These are phyloP conservation scores for Spraguea lophii DNA, from an alignment of 371 early-diverging fungal genomes.

Conservation along the genomic window DNA sequence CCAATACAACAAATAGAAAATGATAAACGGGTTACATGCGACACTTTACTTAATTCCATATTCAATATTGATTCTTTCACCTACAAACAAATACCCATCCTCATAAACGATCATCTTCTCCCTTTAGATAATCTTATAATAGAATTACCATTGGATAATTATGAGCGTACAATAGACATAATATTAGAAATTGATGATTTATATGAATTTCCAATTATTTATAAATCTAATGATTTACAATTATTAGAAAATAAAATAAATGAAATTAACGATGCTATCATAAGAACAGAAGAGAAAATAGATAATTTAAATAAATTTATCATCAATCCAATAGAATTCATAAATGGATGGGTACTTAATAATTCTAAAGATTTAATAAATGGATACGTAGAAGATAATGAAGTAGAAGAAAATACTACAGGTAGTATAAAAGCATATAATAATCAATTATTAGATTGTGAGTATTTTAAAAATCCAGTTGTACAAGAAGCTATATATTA, in stretches of 20 bases:
- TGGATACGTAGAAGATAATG: no score
- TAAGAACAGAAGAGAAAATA: slow-evolving; percentile 27
- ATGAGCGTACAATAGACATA: slow-evolving; percentile 26
- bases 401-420: no score
- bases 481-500: no score
- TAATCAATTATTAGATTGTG: no score
- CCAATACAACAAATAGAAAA: not conserved
- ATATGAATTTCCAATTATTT: slow-evolving; percentile 30
- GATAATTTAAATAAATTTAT: slow-evolving; percentile 24
- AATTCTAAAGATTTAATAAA: slow-evolving; percentile 24
- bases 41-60: slow-evolving; percentile 11
- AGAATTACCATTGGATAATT: slow-evolving; percentile 11
- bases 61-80: slow-evolving; percentile 16
- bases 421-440: no score
- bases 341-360: slow-evolving; percentile 35
- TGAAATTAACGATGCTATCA: slow-evolving; percentile 16
- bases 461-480: no score
- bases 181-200: slow-evolving; percentile 39
- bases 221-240: slow-evolving; percentile 23
- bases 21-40: slow-evolving; percentile 4
- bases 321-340: slow-evolving; percentile 34
- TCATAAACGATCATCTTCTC: slow-evolving; percentile 14
- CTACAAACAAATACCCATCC: slow-evolving; percentile 12
- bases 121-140: slow-evolving; percentile 30
- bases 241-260: slow-evolving; percentile 41